phyloP scores from a whole-genome alignment of 2,329 filamentous ascomycete species.

The Phyllosticta citrichinensis region DNA sequence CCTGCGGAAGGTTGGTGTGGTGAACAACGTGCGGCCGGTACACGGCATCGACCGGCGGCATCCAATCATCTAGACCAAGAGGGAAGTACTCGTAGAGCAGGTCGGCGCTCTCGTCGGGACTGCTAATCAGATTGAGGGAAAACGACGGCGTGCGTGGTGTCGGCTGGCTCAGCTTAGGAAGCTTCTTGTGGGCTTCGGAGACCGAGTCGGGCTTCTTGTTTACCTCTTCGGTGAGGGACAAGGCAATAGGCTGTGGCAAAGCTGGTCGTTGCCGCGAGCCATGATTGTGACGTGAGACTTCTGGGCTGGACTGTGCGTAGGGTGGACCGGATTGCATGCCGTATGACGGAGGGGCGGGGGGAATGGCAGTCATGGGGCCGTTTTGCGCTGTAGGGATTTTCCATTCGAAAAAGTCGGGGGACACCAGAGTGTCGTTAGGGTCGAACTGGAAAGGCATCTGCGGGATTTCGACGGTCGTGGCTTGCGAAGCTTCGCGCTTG shows the following conservation, averaged over 20 bases:
- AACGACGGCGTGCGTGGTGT: slow-evolving; percentile 36
- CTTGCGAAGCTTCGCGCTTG: slow-evolving; percentile 18
- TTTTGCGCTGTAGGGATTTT: slow-evolving; percentile 26
- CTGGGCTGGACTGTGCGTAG: slow-evolving; percentile 45
- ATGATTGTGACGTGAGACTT: slow-evolving; percentile 22
- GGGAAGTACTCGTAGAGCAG: slow-evolving; percentile 92
- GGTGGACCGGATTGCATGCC: slow-evolving; percentile 26
- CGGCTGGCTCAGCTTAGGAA: slow-evolving; percentile 17
- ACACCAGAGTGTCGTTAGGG: slow-evolving; percentile 29
- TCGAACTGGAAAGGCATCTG: slow-evolving; percentile 33
- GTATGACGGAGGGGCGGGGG: slow-evolving; percentile 27
- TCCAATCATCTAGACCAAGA: slow-evolving; percentile 83
- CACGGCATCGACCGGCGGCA: slow-evolving; percentile 80
- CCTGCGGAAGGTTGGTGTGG: slow-evolving; percentile 46
- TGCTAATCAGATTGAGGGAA: slow-evolving; percentile 42
- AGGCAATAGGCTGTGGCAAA: slow-evolving; percentile 37
- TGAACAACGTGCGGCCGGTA: slow-evolving; percentile 91
- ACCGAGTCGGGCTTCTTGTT: slow-evolving; percentile 31
- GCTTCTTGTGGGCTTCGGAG: slow-evolving; percentile 22
- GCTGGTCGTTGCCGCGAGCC: slow-evolving; percentile 3
- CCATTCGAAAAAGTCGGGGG: slow-evolving; percentile 36
- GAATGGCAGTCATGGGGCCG: slow-evolving; percentile 35
- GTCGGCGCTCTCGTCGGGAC: slow-evolving; percentile 67
- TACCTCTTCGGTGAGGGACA: slow-evolving; percentile 49
- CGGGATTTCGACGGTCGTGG: slow-evolving; percentile 22